A percentile compares a stretch with the other conserved stretches of the same genome.
These are phyloP conservation scores for Leptographium radiaticola DNA, from an alignment of 2,329 filamentous ascomycete species.

Conservation along the genomic window DNA sequence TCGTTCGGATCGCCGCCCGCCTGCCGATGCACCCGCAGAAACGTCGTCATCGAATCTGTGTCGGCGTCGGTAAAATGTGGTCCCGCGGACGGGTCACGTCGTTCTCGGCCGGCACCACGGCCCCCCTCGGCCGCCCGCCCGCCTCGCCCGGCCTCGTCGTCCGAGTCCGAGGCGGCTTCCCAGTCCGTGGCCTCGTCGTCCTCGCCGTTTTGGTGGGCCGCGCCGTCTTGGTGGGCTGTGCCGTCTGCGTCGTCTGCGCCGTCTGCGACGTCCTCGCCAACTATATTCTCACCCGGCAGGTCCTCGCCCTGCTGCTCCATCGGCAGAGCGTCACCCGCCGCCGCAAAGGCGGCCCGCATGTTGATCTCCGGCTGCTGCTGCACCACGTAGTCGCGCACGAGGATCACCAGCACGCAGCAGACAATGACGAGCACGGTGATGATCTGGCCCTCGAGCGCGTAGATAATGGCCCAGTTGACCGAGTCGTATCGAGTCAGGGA, in stretches of 20 bases:
- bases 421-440: conserved; percentile 87
- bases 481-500: conserved; percentile 55
- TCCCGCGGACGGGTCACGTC: not conserved
- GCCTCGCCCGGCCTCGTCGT: not conserved
- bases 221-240: too few species aligned
- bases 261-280: not conserved
- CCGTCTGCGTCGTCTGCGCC: not conserved
- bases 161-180: not conserved
- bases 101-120: too few species aligned
- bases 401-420: conserved; percentile 89
- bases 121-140: too few species aligned
- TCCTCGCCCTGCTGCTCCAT: too few species aligned
- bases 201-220: not conserved
- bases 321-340: not conserved
- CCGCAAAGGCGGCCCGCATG: conserved; percentile 53
- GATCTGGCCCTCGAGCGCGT: conserved; percentile 80
- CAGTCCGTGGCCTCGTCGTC: not conserved
- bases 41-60: conserved; percentile 24
- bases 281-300: too few species aligned
- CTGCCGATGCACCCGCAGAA: conserved; percentile 42
- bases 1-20: conserved; percentile 45
- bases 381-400: conserved; percentile 95
- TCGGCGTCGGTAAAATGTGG: too few species aligned
- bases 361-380: conserved; percentile 93
- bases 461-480: conserved; percentile 68